Conservation (phyloP, 176 grass and related monocot genomes). For the Carex parvula region DNA sequence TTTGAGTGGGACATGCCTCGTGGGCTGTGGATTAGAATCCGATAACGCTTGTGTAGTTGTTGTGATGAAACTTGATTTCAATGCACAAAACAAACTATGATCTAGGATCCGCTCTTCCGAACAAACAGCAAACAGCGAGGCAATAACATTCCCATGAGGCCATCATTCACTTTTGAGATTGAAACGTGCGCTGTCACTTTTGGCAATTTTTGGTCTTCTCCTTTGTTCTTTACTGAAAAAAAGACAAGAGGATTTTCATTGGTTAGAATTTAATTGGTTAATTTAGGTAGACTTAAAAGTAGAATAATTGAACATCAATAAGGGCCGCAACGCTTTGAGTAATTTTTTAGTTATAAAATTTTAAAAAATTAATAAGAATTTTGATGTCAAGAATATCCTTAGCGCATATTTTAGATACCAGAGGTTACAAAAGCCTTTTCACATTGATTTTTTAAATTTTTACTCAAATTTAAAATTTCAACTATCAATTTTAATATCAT, state of each 20-base stretch:
- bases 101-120: background rate
- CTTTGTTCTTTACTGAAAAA: background rate
- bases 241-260: background rate
- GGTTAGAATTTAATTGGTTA: background rate
- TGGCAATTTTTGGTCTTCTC: background rate
- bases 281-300: background rate
- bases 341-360: background rate
- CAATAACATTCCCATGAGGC: too few species aligned
- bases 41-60: too few species aligned
- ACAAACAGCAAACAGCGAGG: background rate
- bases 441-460: too few species aligned
- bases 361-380: too few species aligned
- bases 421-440: too few species aligned
- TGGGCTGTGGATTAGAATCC: slow-evolving; percentile 7
- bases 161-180: background rate
- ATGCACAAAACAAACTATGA: background rate
- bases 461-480: too few species aligned
- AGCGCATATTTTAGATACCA: too few species aligned
- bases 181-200: background rate
- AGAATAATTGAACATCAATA: background rate
- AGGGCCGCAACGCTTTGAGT: too few species aligned
- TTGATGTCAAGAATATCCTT: too few species aligned
- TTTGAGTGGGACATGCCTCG: background rate
- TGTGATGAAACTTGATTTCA: too few species aligned
- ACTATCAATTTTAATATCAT: too few species aligned